These are phyloP conservation scores for Escallonia rubra DNA, from an alignment of 129 eudicot genomes.

Conservation along the genomic window DNA sequence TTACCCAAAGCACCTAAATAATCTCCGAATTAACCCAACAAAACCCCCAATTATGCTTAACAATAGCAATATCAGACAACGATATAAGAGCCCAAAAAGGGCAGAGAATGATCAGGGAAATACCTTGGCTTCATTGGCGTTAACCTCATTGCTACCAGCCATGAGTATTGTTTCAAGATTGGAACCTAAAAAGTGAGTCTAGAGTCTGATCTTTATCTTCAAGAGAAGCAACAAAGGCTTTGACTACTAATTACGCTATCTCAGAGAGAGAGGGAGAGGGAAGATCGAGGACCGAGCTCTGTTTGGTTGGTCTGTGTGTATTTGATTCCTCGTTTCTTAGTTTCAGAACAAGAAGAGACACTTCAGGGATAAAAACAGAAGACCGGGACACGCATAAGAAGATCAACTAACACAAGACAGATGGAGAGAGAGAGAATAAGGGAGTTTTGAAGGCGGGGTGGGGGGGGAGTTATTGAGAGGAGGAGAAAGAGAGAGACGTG, in stretches of 20 bases:
- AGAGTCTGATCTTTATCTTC: constrained; percentile 1
- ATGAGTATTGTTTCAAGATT: constrained; percentile 23
- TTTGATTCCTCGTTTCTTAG: constrained; percentile 18
- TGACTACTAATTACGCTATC: constrained; percentile 16
- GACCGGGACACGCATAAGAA: constrained; percentile 8
- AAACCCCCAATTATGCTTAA: not conserved
- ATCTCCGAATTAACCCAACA: not conserved
- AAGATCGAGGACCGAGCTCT: constrained; percentile 1
- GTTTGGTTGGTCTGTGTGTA: not conserved
- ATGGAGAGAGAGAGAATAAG: constrained; percentile 23
- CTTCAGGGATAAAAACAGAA: constrained; percentile 29
- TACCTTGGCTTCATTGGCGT: constrained; percentile 82
- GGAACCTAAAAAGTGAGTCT: constrained; percentile 5
- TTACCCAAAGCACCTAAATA: not conserved
- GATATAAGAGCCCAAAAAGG: not conserved
- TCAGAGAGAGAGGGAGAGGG: not conserved
- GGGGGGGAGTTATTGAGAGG: constrained; percentile 3
- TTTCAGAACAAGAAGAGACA: constrained; percentile 34
- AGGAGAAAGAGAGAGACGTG: constrained; percentile 15
- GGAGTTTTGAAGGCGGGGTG: constrained; percentile 9
- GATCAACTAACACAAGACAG: constrained; percentile 1
- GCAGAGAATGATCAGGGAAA: not conserved
- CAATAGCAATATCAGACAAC: constrained; percentile 9
- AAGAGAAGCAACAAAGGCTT: constrained; percentile 7
- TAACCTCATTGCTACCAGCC: constrained; percentile 88